Base-by-base conservation (phyloP, 768 basidiomycete genomes). In the Mycena vulgaris region DNA sequence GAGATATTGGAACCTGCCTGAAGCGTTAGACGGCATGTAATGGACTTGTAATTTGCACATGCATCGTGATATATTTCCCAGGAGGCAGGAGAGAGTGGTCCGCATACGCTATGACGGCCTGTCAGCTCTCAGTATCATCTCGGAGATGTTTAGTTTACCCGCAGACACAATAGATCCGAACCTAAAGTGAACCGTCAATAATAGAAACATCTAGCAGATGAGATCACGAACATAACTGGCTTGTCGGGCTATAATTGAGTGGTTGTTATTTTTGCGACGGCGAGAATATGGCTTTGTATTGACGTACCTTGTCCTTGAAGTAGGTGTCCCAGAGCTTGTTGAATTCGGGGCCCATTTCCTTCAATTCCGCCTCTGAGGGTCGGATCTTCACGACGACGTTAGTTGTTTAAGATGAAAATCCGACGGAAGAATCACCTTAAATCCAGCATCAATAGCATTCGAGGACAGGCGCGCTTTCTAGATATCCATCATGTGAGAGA, bases 281-380 rank as follows among this genome's bases (percentile, higher is more conserved):
- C 10, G 42, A 65, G 28, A 8, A 17, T 16, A 35, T 3, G 21
- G 5, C 13, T 31, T 5, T 11, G 40, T 11, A 3, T 31, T 7
- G 47, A 53, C 66, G 3, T 28, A 62, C 71, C 71, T 92, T 92
- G 83, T 93, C 89, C 84, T 90, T 91, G 87, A 93, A 92, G 82
- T 93, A 92, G 31, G 42, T 85, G 76, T 93, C 80, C 89, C 88
- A 92, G 55, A 92, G 86, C 70, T 84, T 82, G 74, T 90, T 90
- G 81, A 92, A 92, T 75, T 92, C 91, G 19, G 90, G 91, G n/a
- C 91, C 91, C 90, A 92, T 92, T 79, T 92, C 90, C 77, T 91
- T 92, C 68, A 92, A 81, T 76, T 93, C 92, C 72, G 84, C 88
- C 76, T 88, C 88, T 2, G 89, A 89, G 1, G 91, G 92, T 35